Percentiles rank a stretch among this genome's conserved stretches.
These are phyloP conservation scores for Emericellopsis terricola DNA, from an alignment of 495 filamentous ascomycete genomes.

Conservation along the genomic window DNA sequence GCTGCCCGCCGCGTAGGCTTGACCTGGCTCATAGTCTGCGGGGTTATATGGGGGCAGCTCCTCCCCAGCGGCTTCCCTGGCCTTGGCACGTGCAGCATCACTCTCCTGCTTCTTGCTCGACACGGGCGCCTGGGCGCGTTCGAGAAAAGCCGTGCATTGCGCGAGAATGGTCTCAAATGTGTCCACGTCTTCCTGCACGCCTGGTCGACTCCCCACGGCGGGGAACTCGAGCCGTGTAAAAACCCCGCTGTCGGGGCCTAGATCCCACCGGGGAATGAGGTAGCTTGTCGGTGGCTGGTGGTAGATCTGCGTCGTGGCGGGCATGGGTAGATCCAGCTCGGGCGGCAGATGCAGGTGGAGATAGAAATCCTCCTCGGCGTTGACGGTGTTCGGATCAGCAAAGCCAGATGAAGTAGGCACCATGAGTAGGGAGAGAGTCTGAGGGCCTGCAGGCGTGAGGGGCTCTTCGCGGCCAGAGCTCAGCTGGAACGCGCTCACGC, in stretches of 20 bases:
- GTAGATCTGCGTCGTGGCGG: constrained; percentile 87
- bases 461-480: constrained; percentile 69
- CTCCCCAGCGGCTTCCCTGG: constrained; percentile 20
- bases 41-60: constrained; percentile 56
- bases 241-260: constrained; percentile 68
- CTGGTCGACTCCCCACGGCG: constrained; percentile 42
- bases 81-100: constrained; percentile 9
- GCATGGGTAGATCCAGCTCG: constrained; percentile 80
- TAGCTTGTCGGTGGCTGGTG: constrained; percentile 81
- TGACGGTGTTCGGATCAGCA: constrained; percentile 38
- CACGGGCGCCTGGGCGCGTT: constrained; percentile 31
- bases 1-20: constrained; percentile 47
- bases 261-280: constrained; percentile 81
- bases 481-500: constrained; percentile 74
- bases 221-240: constrained; percentile 89
- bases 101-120: constrained; percentile 19
- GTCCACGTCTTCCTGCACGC: constrained; percentile 80
- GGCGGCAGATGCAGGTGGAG: constrained; percentile 83
- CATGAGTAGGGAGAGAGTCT: constrained; percentile 84
- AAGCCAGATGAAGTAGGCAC: constrained; percentile 67
- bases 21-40: constrained; percentile 55
- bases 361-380: constrained; percentile 79
- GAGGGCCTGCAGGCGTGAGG: constrained; percentile 68
- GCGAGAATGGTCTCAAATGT: constrained; percentile 94
- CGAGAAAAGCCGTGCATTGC: constrained; percentile 86